A percentile compares a stretch with the other conserved stretches of the same genome.
These are phyloP conservation scores for Ganoderma resinaceum DNA, from an alignment of 1,284 basidiomycete genomes.

Conservation along the genomic window DNA sequence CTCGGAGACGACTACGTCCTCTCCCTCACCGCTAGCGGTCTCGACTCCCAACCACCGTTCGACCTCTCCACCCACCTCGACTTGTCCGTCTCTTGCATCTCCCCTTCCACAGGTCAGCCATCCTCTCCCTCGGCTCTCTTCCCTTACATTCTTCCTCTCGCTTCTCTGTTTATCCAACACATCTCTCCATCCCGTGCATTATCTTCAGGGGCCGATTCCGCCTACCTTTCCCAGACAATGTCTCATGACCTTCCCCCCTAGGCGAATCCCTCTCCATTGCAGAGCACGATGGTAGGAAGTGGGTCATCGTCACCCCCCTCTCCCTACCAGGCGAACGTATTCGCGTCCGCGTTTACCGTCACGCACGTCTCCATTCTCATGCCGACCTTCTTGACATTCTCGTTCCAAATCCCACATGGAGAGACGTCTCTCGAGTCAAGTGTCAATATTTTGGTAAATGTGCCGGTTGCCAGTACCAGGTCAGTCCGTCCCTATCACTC, in stretches of 20 bases:
- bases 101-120: constrained; percentile 66
- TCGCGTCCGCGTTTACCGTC: constrained; percentile 72
- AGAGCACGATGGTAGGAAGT: constrained; percentile 58
- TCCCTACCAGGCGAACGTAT: constrained; percentile 85
- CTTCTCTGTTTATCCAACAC: not conserved
- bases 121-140: not conserved
- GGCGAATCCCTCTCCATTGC: constrained; percentile 76
- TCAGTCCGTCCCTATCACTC: constrained; percentile 33
- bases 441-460: constrained; percentile 92
- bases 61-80: constrained; percentile 68
- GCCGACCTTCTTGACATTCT: constrained; percentile 81
- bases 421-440: constrained; percentile 69
- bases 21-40: constrained; percentile 53
- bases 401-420: constrained; percentile 65
- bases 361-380: constrained; percentile 72
- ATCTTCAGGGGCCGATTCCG: not conserved
- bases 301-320: constrained; percentile 86
- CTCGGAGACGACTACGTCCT: constrained; percentile 70
- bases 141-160: not conserved
- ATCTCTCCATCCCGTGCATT: not conserved
- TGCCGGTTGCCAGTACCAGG: constrained; percentile 82
- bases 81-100: constrained; percentile 67
- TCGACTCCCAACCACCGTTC: constrained; percentile 68
- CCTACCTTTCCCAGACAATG: constrained; percentile 2
- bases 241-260: constrained; percentile 38